These are phyloP conservation scores for Bretziella fagacearum DNA, from an alignment of 2,329 filamentous ascomycete species.

Conservation along the genomic window DNA sequence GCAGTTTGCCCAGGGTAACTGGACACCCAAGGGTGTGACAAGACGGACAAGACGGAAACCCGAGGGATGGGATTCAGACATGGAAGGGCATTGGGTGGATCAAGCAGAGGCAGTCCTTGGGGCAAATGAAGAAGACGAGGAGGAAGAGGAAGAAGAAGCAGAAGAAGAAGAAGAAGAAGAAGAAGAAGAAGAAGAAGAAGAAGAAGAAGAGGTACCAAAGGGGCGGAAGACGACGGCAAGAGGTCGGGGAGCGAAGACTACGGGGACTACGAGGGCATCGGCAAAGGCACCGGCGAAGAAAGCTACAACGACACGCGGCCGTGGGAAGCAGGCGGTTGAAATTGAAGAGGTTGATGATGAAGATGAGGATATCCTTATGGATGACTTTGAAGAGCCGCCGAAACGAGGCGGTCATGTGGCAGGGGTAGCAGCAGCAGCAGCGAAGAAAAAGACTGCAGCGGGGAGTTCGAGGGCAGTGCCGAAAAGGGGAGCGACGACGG, in stretches of 20 bases:
- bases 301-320: conserved; percentile 23
- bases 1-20: conserved; percentile 47
- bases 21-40: conserved; percentile 28
- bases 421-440: too few species aligned
- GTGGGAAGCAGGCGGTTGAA: conserved; percentile 22
- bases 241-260: not conserved
- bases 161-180: conserved; percentile 22
- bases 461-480: conserved; percentile 15
- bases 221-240: conserved; percentile 25
- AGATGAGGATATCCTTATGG: conserved; percentile 36
- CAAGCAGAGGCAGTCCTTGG: conserved; percentile 43
- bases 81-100: conserved; percentile 74
- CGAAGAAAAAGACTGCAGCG: conserved; percentile 18
- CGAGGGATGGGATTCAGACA: conserved; percentile 70
- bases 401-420: too few species aligned
- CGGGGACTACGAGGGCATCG: conserved; percentile 20
- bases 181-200: conserved; percentile 17
- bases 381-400: conserved; percentile 20
- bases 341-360: conserved; percentile 26
- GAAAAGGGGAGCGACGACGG: conserved; percentile 22
- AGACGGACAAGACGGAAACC: conserved; percentile 40
- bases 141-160: conserved; percentile 28
- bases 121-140: conserved; percentile 34
- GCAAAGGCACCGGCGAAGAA: conserved; percentile 27
- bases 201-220: conserved; percentile 34